Percentiles rank a stretch among this genome's conserved stretches.
Conservation (phyloP, 352 stramenopile species). For the Phytophthora sojae region DNA sequence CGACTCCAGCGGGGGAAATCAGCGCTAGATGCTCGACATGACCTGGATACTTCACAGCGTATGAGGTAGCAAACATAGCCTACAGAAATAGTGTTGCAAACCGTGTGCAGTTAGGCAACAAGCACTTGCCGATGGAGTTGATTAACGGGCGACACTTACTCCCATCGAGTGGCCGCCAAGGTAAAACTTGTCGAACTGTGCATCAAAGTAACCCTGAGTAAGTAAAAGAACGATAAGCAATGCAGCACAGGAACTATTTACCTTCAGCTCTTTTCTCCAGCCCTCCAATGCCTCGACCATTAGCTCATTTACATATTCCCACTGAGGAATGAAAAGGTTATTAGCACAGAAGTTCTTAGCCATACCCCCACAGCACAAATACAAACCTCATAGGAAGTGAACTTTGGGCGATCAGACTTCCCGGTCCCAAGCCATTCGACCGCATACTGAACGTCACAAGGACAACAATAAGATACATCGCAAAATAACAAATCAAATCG, state of each 20-base stretch:
- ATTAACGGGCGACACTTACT: constrained; percentile 25
- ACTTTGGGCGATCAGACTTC: constrained; percentile 66
- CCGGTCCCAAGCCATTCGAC: constrained; percentile 77
- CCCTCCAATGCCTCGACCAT: constrained; percentile 67
- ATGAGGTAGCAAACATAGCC: constrained; percentile 72
- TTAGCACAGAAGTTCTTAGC: too few relatives aligned
- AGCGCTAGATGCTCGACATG: constrained; percentile 56
- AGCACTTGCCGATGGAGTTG: background rate
- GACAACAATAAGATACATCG: background rate
- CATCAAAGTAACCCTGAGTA: background rate
- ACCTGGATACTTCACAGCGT: constrained; percentile 51
- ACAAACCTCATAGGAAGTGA: constrained; percentile 61
- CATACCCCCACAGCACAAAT: too few relatives aligned
- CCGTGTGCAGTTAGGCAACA: background rate
- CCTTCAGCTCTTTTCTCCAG: constrained; percentile 69
- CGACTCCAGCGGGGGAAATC: constrained; percentile 69
- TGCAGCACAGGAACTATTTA: constrained; percentile 8
- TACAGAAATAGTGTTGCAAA: constrained; percentile 16
- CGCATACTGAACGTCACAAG: constrained; percentile 50
- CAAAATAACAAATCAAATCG: background rate
- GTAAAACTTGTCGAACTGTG: constrained; percentile 67
- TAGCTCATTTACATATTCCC: constrained; percentile 63
- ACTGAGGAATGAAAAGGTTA: constrained; percentile 28
- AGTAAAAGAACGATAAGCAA: background rate
- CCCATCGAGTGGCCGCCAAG: constrained; percentile 73